Base-by-base conservation (phyloP, 2,329 filamentous ascomycete genomes). In the Pseudopyricularia javanii region DNA sequence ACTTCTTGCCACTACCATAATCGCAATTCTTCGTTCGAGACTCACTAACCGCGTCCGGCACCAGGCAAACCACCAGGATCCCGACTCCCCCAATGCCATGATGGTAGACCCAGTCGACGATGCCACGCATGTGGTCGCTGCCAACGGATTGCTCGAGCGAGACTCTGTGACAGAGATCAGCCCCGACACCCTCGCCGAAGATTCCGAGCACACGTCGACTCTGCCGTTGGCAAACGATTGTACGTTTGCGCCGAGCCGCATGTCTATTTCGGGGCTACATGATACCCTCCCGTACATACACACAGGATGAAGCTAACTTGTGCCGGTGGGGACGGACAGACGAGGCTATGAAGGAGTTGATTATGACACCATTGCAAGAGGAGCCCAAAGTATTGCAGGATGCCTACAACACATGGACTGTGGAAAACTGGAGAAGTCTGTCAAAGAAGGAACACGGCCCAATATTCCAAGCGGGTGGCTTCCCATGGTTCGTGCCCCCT, bases 391-490 rank as follows among this genome's bases (percentile, higher is more conserved):
- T 85, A 33, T 77, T 91, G 57, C 84, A 84, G 52, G 88, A 95
- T 65, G 76, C 76, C 40, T 71, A 85, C 60, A 68, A 87, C 68
- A 95, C 89, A 62, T 98, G 93, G 93, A 82, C 87, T 30, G 88
- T 98, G 56, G 78, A 87, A 60, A 78, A 86, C 56, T 98, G 91
- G 91, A 79, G 86, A 58, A 76, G 72, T 35, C 70, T 94, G 59
- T 74, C 77, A 15, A 86, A 88, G 70, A 89, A 87, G 65, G 85
- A 93, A 62, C 90, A 94, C 72, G 89, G 93, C 2, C 93, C 93
- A 3, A 67, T 85, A 54, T 98, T 98, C 67, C 68, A 93, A 56
- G 91, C 88, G 58, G 91, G 84, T 50, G 91, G 87, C 50, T 85
- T 82, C 64, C 93, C 91, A 66, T 98, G 93, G 86, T 90, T 68